Percentiles rank a stretch among this genome's conserved stretches.
phyloP scores from a whole-genome alignment of 169 alveolate genomes.

The Plasmodium reichenowi region DNA sequence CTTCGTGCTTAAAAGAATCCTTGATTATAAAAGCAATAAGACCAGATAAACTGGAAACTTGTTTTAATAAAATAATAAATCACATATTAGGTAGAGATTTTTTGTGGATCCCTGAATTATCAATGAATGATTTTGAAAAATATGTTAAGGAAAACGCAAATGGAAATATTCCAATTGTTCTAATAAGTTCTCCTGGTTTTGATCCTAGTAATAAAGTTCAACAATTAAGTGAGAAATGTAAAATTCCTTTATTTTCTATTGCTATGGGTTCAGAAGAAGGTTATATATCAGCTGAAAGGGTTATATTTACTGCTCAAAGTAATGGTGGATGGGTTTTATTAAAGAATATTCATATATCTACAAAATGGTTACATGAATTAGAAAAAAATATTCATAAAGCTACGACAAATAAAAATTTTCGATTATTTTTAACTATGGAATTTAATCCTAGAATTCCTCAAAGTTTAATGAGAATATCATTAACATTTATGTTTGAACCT shows the following conservation, averaged over 20 bases:
- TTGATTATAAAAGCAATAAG: conserved; percentile 91
- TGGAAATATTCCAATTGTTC: conserved; percentile 92
- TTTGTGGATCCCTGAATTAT: conserved; percentile 90
- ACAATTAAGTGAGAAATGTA: conserved; percentile 91
- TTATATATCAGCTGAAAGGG: conserved; percentile 93
- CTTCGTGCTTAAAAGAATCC: conserved; percentile 76
- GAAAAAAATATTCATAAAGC: conserved; percentile 94
- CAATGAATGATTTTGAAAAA: conserved; percentile 88
- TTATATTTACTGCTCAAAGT: conserved; percentile 93
- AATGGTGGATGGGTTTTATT: conserved; percentile 97
- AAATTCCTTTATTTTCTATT: conserved; percentile 90
- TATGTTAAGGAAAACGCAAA: conserved; percentile 92
- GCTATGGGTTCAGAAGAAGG: conserved; percentile 99
- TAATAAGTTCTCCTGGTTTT: conserved; percentile 98
- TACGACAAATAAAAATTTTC: conserved; percentile 91
- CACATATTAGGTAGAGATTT: conserved; percentile 91
- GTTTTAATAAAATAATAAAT: conserved; percentile 88
- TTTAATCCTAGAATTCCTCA: conserved; percentile 93
- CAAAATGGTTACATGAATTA: conserved; percentile 95
- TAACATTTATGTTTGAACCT: conserved; percentile 96
- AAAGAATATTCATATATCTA: conserved; percentile 98
- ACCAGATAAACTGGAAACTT: conserved; percentile 94
- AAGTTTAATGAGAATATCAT: conserved; percentile 94
- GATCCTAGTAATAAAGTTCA: conserved; percentile 97
- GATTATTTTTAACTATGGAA: conserved; percentile 98